A percentile compares a stretch with the other conserved stretches of the same genome.
Evolutionary conservation across 2,329 filamentous ascomycete genomes (phyloP).

Genomic region (Pseudogymnoascus sp.): DNA sequence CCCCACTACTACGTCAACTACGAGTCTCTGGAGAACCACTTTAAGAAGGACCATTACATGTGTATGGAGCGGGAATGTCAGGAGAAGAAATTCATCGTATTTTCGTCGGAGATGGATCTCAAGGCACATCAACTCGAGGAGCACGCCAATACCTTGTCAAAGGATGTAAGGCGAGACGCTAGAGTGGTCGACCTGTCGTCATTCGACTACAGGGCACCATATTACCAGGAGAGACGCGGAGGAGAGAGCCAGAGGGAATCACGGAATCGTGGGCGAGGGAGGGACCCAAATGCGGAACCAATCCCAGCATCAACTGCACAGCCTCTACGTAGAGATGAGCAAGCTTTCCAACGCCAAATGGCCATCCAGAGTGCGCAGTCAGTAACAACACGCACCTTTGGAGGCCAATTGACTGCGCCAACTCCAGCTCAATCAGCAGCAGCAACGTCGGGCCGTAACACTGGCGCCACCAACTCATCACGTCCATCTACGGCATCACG

Average conservation of each 20-base stretch:
- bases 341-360: constrained; percentile 86
- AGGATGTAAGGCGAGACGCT: constrained; percentile 74
- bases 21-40: constrained; percentile 76
- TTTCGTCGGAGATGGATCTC: constrained; percentile 87
- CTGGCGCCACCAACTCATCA: background rate
- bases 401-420: constrained; percentile 63
- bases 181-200: constrained; percentile 77
- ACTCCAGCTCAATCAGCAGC: constrained; percentile 31
- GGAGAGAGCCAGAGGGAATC: constrained; percentile 37
- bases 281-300: constrained; percentile 80
- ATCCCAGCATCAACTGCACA: constrained; percentile 70
- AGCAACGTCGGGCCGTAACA: constrained; percentile 2
- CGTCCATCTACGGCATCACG: constrained; percentile 2
- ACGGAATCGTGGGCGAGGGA: constrained; percentile 51
- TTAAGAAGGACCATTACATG: constrained; percentile 75
- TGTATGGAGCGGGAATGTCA: constrained; percentile 80
- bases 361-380: constrained; percentile 85
- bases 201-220: constrained; percentile 71
- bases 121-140: constrained; percentile 85
- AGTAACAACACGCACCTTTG: constrained; percentile 70
- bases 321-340: constrained; percentile 72
- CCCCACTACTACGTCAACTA: constrained; percentile 93
- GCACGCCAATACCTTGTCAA: constrained; percentile 72
- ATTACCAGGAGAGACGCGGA: constrained; percentile 46
- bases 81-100: constrained; percentile 97